These are phyloP conservation scores for Lactarius psammicola DNA, from an alignment of 768 basidiomycete species.

Conservation along the genomic window DNA sequence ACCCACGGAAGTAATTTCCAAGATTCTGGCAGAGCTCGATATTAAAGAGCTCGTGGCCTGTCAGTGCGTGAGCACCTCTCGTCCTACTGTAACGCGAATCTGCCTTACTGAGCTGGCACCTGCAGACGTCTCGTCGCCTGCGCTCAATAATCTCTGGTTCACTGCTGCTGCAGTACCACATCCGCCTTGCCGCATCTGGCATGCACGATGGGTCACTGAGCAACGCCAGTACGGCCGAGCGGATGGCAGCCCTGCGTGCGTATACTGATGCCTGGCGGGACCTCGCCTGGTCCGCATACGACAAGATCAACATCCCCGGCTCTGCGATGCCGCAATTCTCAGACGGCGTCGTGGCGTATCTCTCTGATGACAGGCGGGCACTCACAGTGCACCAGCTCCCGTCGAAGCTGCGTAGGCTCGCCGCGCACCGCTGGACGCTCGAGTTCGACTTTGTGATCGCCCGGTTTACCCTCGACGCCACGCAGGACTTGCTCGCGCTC, in stretches of 20 bases:
- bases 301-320: slow-evolving; percentile 9
- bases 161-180: slow-evolving; percentile 2
- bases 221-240: not conserved
- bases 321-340: slow-evolving; percentile 5
- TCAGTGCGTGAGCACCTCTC: not conserved
- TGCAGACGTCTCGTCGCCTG: slow-evolving; percentile 4
- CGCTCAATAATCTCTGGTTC: slow-evolving; percentile 1
- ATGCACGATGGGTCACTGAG: not conserved
- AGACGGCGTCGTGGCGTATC: not conserved
- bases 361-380: not conserved
- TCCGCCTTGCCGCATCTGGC: slow-evolving; percentile 6
- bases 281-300: slow-evolving; percentile 5
- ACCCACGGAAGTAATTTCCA: not conserved
- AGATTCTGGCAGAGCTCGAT: not conserved
- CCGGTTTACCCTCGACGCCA: not conserved
- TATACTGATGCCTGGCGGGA: slow-evolving; percentile 4
- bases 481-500: slow-evolving; percentile 1
- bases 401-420: not conserved
- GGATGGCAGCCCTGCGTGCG: not conserved
- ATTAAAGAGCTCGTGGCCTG: not conserved
- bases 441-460: not conserved
- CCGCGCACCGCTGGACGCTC: slow-evolving; percentile 6
- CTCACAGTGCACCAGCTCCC: not conserved
- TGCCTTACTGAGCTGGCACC: not conserved
- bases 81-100: not conserved